Conservation (phyloP, 148 eudicot species). For the Talinum fruticosum region DNA sequence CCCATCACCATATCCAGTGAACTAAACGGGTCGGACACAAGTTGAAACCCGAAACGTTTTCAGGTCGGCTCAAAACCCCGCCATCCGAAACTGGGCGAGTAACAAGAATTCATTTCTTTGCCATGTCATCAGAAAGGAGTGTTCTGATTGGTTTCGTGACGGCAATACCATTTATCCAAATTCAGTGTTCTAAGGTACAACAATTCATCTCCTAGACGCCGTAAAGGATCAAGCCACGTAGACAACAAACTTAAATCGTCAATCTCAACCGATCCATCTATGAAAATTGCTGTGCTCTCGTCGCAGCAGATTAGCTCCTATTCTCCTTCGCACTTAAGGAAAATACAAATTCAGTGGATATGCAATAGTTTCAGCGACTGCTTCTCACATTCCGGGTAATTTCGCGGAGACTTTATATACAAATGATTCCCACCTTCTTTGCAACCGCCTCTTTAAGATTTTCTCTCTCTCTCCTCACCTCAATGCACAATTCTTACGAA, state of each 20-base stretch:
- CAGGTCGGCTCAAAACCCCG: not conserved
- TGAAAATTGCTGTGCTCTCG: not conserved
- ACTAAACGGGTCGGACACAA: no score
- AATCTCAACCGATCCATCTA: not conserved
- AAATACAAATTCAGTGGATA: not conserved
- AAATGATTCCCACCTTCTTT: not conserved
- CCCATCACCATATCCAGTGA: no score
- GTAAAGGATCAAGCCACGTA: not conserved
- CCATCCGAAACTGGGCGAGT: not conserved
- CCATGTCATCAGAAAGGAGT: conserved; percentile 21
- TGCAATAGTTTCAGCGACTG: not conserved
- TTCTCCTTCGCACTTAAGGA: not conserved
- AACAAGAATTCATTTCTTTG: not conserved
- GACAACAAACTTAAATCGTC: not conserved
- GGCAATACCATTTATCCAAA: not conserved
- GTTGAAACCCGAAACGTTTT: no score
- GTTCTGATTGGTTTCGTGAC: conserved; percentile 32
- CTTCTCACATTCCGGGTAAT: not conserved
- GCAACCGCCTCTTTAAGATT: not conserved
- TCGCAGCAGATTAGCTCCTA: not conserved
- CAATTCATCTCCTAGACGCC: not conserved
- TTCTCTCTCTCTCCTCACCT: not conserved
- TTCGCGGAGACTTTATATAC: not conserved
- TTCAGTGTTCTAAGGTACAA: not conserved
- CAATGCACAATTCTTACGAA: not conserved